Conservation (phyloP, 768 basidiomycete species). For the Tulasnella sp. region DNA sequence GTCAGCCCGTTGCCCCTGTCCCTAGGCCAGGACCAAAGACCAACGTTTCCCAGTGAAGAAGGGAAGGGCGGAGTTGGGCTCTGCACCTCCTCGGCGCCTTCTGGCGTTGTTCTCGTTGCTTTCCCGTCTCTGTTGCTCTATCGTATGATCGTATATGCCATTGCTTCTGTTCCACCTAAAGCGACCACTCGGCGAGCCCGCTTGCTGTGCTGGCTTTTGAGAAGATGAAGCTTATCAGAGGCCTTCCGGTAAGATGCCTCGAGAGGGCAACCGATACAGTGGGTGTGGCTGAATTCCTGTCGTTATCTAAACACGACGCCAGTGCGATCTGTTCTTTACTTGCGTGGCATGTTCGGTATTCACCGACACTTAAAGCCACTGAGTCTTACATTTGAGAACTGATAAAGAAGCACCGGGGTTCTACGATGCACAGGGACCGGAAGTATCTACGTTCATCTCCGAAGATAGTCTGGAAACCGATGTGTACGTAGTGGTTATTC, state of each 20-base stretch:
- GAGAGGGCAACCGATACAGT: not conserved
- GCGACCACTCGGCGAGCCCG: too few species aligned
- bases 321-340: not conserved
- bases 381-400: too few species aligned
- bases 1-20: not conserved
- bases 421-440: not conserved
- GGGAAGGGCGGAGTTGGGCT: not conserved
- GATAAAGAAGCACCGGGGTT: too few species aligned
- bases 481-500: too few species aligned
- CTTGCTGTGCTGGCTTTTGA: too few species aligned
- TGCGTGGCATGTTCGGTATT: not conserved
- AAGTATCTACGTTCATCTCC: not conserved
- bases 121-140: too few species aligned
- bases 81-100: not conserved
- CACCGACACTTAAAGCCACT: too few species aligned
- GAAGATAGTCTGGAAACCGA: not conserved
- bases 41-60: not conserved
- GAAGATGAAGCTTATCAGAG: too few species aligned
- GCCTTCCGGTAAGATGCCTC: not conserved
- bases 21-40: not conserved
- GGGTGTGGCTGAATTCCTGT: not conserved
- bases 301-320: not conserved
- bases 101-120: not conserved
- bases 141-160: too few species aligned
- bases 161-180: too few species aligned